phyloP scores from a whole-genome alignment of 2,329 filamentous ascomycete genomes.

The Aspergillus sp. region DNA sequence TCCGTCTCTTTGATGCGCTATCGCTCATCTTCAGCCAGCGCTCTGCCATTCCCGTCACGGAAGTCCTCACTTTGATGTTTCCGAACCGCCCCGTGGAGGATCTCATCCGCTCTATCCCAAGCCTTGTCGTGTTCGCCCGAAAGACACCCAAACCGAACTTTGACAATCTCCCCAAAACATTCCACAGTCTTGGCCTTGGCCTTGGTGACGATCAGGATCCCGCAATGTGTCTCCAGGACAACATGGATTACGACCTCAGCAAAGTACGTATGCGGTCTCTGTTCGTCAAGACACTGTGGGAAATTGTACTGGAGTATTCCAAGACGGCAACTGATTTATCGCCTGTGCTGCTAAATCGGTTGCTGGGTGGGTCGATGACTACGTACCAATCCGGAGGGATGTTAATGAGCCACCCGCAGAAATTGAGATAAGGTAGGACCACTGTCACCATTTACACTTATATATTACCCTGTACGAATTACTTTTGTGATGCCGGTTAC shows the following conservation, averaged over 20 bases:
- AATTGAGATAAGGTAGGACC: too few species aligned
- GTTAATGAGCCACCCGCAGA: too few species aligned
- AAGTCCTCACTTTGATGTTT: conserved; percentile 24
- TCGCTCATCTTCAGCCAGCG: conserved; percentile 19
- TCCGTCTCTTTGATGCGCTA: conserved; percentile 19
- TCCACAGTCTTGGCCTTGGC: conserved; percentile 1
- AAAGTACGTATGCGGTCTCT: conserved; percentile 24
- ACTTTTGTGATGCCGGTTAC: too few species aligned
- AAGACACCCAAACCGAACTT: conserved; percentile 19
- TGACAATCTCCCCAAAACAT: conserved; percentile 16
- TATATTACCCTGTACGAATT: too few species aligned
- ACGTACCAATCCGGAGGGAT: conserved; percentile 12
- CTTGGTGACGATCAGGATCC: conserved; percentile 9
- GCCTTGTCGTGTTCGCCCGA: conserved; percentile 21
- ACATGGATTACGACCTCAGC: conserved; percentile 28
- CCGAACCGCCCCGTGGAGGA: conserved; percentile 22
- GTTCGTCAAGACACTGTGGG: conserved; percentile 21
- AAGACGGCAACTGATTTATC: conserved; percentile 18
- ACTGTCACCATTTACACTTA: too few species aligned
- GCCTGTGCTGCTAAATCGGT: conserved; percentile 16
- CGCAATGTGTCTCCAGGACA: conserved; percentile 16
- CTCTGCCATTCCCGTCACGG: conserved; percentile 16
- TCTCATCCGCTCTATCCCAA: conserved; percentile 25
- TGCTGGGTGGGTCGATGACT: conserved; percentile 24
- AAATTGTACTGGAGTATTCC: conserved; percentile 31